phyloP scores from a whole-genome alignment of 176 grass and related monocot genomes.

The Oryza coarctata region DNA sequence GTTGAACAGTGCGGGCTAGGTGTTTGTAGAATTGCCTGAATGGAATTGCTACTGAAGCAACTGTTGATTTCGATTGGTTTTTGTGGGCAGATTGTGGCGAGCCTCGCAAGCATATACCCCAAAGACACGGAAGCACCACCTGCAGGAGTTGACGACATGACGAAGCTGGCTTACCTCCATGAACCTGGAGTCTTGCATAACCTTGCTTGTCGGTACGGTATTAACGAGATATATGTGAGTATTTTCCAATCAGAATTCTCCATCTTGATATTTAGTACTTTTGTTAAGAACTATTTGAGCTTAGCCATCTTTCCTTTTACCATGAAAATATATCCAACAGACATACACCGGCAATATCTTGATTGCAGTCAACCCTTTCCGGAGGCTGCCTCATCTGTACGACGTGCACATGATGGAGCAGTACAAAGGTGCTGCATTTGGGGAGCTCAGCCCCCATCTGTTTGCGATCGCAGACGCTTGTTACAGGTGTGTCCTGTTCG shows the following conservation, averaged over 20 bases:
- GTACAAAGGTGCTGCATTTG: constrained; percentile 84
- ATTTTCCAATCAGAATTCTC: not conserved
- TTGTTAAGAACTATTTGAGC: not conserved
- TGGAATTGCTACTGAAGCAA: not conserved
- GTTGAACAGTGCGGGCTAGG: not conserved
- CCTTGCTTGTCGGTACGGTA: constrained; percentile 58
- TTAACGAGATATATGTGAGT: constrained; percentile 97
- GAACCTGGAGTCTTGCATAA: constrained; percentile 84
- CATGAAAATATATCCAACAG: constrained; percentile 15
- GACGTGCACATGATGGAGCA: constrained; percentile 95
- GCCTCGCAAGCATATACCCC: constrained; percentile 70
- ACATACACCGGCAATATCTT: constrained; percentile 97
- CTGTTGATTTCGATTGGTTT: not conserved
- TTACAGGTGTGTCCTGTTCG: constrained; percentile 56
- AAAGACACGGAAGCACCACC: constrained; percentile 88
- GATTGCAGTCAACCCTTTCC: constrained; percentile 95
- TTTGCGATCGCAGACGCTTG: constrained; percentile 82
- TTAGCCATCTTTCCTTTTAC: not conserved
- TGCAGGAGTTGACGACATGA: constrained; percentile 94
- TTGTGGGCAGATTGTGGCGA: constrained; percentile 57
- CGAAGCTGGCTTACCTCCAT: constrained; percentile 92
- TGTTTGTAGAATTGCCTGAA: not conserved
- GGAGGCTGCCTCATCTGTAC: constrained; percentile 83
- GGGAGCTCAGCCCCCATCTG: constrained; percentile 88
- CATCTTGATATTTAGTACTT: not conserved